These are phyloP conservation scores for Takashimella tepidaria DNA, from an alignment of 1,284 basidiomycete species.

Conservation along the genomic window DNA sequence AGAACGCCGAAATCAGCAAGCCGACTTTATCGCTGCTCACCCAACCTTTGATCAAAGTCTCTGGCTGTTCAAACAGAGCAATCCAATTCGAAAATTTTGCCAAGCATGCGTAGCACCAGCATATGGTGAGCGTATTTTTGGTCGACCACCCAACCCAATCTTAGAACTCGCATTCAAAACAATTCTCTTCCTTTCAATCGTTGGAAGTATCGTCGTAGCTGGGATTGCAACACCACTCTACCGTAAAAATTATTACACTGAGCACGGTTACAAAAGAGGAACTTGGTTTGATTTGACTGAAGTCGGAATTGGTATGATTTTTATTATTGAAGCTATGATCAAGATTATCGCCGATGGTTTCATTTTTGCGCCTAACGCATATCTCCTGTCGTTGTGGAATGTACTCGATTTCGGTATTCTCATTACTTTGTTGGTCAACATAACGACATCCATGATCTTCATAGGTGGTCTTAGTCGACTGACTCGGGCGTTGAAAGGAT, in stretches of 20 bases:
- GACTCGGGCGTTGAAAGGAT: slow-evolving; percentile 80
- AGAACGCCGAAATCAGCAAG: slow-evolving; percentile 73
- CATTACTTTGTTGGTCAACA: slow-evolving; percentile 73
- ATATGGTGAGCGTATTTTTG: slow-evolving; percentile 78
- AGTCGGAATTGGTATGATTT: slow-evolving; percentile 65
- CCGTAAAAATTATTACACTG: slow-evolving; percentile 65
- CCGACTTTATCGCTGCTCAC: slow-evolving; percentile 82
- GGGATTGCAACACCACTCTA: slow-evolving; percentile 82
- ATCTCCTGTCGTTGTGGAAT: slow-evolving; percentile 89
- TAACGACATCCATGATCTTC: slow-evolving; percentile 70
- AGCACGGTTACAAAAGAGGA: slow-evolving; percentile 58
- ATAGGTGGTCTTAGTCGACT: slow-evolving; percentile 74
- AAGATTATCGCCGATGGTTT: slow-evolving; percentile 89
- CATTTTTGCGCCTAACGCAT: slow-evolving; percentile 88
- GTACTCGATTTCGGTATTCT: slow-evolving; percentile 84
- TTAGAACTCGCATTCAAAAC: slow-evolving; percentile 71
- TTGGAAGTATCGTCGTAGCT: slow-evolving; percentile 79
- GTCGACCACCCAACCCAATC: slow-evolving; percentile 60
- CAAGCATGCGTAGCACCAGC: slow-evolving; percentile 80
- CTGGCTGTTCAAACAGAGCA: slow-evolving; percentile 83
- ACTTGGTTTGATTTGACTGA: slow-evolving; percentile 91
- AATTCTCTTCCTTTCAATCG: slow-evolving; percentile 68
- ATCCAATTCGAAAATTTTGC: slow-evolving; percentile 66
- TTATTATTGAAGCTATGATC: slow-evolving; percentile 81
- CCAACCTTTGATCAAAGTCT: slow-evolving; percentile 87